Percentiles rank a stretch among this genome's conserved stretches.
phyloP scores from a whole-genome alignment of 257 asterid species.

The Orobanche coerulescens region DNA sequence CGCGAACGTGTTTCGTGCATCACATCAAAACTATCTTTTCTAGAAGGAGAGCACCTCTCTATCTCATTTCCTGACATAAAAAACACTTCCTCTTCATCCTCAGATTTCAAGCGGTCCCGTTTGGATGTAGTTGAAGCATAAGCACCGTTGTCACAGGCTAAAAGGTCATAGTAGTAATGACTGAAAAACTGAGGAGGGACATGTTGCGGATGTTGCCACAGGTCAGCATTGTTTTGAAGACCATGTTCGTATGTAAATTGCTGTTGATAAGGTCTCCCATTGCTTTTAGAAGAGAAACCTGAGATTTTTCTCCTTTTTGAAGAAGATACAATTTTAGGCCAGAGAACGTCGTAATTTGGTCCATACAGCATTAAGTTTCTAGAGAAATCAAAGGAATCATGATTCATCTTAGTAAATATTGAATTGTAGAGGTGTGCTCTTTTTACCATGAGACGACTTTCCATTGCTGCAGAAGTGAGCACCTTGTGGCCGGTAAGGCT shows the following conservation, averaged over 20 bases:
- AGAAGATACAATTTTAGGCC: conserved; percentile 40
- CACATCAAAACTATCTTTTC: conserved; percentile 83
- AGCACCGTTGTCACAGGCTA: conserved; percentile 21
- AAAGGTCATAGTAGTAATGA: conserved; percentile 23
- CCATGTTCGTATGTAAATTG: conserved; percentile 16
- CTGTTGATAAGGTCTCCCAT: conserved; percentile 41
- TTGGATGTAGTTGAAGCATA: conserved; percentile 38
- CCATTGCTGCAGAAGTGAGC: conserved; percentile 37
- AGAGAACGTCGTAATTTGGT: conserved; percentile 25
- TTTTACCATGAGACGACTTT: conserved; percentile 39
- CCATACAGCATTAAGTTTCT: conserved; percentile 29
- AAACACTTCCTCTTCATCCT: conserved; percentile 46
- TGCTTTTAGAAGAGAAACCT: conserved; percentile 35
- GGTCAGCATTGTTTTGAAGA: conserved; percentile 19
- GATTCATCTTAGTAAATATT: conserved; percentile 24
- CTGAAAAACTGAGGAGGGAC: conserved; percentile 24
- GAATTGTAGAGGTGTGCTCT: conserved; percentile 22
- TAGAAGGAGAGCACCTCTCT: conserved; percentile 79
- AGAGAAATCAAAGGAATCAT: conserved; percentile 23
- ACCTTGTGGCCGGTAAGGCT: conserved; percentile 38
- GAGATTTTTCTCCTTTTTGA: conserved; percentile 61
- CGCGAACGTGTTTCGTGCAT: conserved; percentile 72
- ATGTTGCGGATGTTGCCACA: conserved; percentile 24
- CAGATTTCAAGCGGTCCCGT: conserved; percentile 57
- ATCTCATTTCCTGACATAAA: conserved; percentile 83